phyloP scores from a whole-genome alignment of 352 stramenopile species.

The Detonula confervacea region DNA sequence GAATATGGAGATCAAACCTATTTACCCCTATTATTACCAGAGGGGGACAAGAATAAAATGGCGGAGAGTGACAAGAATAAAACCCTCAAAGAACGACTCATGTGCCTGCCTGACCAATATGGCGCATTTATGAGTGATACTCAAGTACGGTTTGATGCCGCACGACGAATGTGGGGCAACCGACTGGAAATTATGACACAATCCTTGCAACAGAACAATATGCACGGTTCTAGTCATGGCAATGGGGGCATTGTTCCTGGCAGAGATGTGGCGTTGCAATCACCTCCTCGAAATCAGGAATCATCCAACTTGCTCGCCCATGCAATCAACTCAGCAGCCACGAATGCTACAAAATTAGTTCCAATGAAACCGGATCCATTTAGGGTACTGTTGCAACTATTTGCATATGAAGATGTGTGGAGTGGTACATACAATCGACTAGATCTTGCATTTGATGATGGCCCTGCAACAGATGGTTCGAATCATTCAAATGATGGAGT shows the following conservation, averaged over 20 bases:
- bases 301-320: constrained; percentile 39
- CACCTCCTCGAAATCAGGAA: constrained; percentile 18
- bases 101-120: constrained; percentile 57
- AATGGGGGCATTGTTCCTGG: constrained; percentile 12
- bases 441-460: constrained; percentile 67
- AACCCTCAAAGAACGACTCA: constrained; percentile 49
- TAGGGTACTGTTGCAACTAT: constrained; percentile 80
- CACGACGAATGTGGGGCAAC: constrained; percentile 47
- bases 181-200: constrained; percentile 49
- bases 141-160: constrained; percentile 48
- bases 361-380: constrained; percentile 61
- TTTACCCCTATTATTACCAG: constrained; percentile 34
- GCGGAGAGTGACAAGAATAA: not conserved
- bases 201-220: constrained; percentile 33
- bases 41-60: constrained; percentile 21
- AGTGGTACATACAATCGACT: constrained; percentile 51
- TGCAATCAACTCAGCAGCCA: constrained; percentile 34
- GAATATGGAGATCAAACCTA: constrained; percentile 25
- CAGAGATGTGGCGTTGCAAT: constrained; percentile 6
- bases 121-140: constrained; percentile 52
- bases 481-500: constrained; percentile 13
- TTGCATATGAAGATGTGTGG: constrained; percentile 83
- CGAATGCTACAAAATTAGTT: constrained; percentile 43
- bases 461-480: constrained; percentile 5
- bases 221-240: constrained; percentile 22